Base-by-base conservation (phyloP, 2,329 filamentous ascomycete species). In the Atkinsonella hypoxylon region DNA sequence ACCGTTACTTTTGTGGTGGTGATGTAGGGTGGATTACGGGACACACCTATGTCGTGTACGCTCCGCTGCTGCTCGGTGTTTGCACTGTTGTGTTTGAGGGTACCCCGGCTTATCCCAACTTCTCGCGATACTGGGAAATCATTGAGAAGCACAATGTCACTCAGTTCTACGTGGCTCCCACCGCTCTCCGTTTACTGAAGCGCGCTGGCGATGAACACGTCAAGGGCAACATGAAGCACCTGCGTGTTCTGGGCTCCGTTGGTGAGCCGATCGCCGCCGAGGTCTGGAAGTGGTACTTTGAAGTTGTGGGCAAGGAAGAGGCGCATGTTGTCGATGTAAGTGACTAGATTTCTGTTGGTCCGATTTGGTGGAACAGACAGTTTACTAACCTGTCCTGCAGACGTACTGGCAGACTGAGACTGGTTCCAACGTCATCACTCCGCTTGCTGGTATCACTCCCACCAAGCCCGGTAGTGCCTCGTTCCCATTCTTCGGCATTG, bases 341-440 rank as follows among this genome's bases (percentile, higher is more conserved):
- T 47, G 17, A 40, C 15, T 9, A 10, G 11, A 13, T 26, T 26
- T 5, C 26, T 26, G 26, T 26, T 5, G 26, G 2, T 18, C 18
- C 17, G 11, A 12, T 32, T 4, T 9, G 32, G 13, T 4, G 40
- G 7, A 40, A 22, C n/a, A 17, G 4, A 26, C 26, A 8, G 26
- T 26, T 7, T 49, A 34, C 53, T 61, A 50, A 60, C 60, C 58
- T 50, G 54, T 54, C 45, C 20, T 57, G 48, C 64, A 95, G 89
- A 98, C 93, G 49, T 98, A 98, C 79, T 98, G 93, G 93, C 93
- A 98, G 80, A 98, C 93, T 49, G 93, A 98, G 75, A 98, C 93
- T 2, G 93, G 93, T 51, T 97, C 88, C 56, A 83, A 98, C 70
- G 89, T 95, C 62, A 97, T 98, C 66, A 88, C 89, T 5, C 93